Base-by-base conservation (phyloP, 192 early-diverging fungal genomes). In the Mortierella antarctica region DNA sequence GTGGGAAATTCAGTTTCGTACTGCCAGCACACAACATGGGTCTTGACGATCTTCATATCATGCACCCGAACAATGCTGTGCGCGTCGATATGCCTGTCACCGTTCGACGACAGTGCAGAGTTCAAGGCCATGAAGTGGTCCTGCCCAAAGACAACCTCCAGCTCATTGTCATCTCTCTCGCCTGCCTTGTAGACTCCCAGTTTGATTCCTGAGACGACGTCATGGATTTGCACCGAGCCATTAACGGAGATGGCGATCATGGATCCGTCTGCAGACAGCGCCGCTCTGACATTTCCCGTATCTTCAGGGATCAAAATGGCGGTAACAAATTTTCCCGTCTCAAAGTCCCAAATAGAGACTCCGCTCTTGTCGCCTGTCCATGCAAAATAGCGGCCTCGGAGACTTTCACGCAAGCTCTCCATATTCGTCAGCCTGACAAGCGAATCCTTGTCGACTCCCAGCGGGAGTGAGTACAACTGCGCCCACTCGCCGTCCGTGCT, bases 361-460 rank as follows among this genome's bases (percentile, higher is more conserved):
- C 61, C 47, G 21, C 60, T 52, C 14, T 46, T 47, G 39, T 54
- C n/a, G 41, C 69, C 69, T 12, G 51, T 54, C 69, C 69, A 71
- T 13, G 42, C 59, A 21, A 62, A 54, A 23, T 61, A 62, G 1
- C 59, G 48, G 2, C 69, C 69, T 7, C 51, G 40, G 12, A 61
- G 10, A 56, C 66, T 57, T 21, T 31, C 31, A 31, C 31, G 31
- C 31, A 31, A 31, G 3, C 31, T 31, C 31, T 31, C 31, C 31
- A 31, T 31, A 31, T 31, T 31, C 31, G 31, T 3, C 31, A 31
- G 31, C 31, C 31, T 31, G 31, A 31, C 3, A 3, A 31, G 31
- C 31, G 31, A 31, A 3, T 31, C 31, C 31, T 31, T 31, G 31
- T 31, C 31, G 31, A 31, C 31, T 31, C 31, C 31, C 31, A 31